Conservation (phyloP, 768 basidiomycete genomes). For the Pisolithus microcarpus region DNA sequence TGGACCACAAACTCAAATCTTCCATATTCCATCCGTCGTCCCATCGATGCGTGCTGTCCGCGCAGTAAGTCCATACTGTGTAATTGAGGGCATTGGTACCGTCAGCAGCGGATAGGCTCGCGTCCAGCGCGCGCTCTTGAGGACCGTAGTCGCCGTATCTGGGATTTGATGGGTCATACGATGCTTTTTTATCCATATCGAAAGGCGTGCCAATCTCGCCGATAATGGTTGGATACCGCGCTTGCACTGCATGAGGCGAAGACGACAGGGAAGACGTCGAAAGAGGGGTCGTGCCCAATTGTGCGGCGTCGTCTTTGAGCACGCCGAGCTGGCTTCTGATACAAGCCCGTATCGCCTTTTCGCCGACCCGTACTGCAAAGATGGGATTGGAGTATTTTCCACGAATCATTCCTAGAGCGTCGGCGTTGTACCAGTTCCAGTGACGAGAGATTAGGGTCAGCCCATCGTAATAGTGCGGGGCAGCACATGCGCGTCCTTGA, state of each 20-base stretch:
- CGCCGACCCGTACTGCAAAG: constrained; percentile 77
- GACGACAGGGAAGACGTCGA: neutral
- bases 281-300: constrained; percentile 37
- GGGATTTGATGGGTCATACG: constrained; percentile 53
- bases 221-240: constrained; percentile 75
- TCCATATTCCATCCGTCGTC: constrained; percentile 98
- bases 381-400: constrained; percentile 67
- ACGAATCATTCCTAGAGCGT: constrained; percentile 85
- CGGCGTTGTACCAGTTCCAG: constrained; percentile 94
- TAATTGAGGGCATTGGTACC: constrained; percentile 69
- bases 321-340: constrained; percentile 78
- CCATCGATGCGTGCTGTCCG: constrained; percentile 79
- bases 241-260: neutral
- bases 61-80: constrained; percentile 85
- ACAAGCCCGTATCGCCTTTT: constrained; percentile 69
- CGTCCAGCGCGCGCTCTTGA: constrained; percentile 84
- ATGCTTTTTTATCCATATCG: constrained; percentile 83
- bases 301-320: constrained; percentile 64
- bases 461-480: constrained; percentile 92
- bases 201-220: constrained; percentile 95
- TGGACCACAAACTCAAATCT: constrained; percentile 84
- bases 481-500: constrained; percentile 63
- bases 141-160: constrained; percentile 65
- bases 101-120: constrained; percentile 72
- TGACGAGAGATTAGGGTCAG: constrained; percentile 88